A percentile compares a stretch with the other conserved stretches of the same genome.
Conservation (phyloP, 805 yeast genomes). For the Clavispora phyllophila region DNA sequence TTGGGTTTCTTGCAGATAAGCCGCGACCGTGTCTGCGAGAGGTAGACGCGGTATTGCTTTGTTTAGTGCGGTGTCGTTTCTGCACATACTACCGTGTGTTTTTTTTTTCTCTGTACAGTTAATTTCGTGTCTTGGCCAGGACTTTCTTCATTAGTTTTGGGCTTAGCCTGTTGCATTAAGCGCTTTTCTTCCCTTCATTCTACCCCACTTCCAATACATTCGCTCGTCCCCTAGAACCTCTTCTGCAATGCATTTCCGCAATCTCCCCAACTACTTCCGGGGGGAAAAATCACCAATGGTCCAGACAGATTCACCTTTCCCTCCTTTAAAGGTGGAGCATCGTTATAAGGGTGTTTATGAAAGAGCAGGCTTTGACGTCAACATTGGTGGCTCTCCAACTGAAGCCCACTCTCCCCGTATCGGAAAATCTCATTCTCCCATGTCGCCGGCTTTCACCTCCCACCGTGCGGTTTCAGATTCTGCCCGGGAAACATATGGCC, state of each 20-base stretch:
- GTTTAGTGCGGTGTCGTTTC: neutral
- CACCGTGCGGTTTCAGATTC: neutral
- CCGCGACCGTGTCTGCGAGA: neutral
- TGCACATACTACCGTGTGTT: conserved; percentile 1
- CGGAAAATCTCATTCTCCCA: conserved; percentile 1
- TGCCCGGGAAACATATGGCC: neutral
- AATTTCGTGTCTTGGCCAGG: neutral
- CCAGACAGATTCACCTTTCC: conserved; percentile 52
- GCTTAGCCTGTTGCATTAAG: neutral
- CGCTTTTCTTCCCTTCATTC: no score
- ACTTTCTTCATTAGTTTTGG: neutral
- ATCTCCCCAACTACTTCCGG: conserved; percentile 19
- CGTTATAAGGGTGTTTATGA: conserved; percentile 69
- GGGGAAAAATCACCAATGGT: conserved; percentile 17
- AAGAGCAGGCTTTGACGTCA: conserved; percentile 72
- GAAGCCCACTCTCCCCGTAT: neutral
- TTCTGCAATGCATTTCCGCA: conserved; percentile 11
- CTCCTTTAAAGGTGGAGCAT: conserved; percentile 60
- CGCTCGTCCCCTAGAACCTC: neutral
- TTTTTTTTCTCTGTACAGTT: neutral
- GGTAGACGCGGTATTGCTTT: neutral
- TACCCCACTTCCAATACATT: neutral
- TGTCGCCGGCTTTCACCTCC: neutral
- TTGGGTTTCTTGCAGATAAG: neutral
- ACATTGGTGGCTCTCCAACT: conserved; percentile 3